Evolutionary conservation across 371 early-diverging fungal species (phyloP).

Genomic region (Circinella umbellata): DNA sequence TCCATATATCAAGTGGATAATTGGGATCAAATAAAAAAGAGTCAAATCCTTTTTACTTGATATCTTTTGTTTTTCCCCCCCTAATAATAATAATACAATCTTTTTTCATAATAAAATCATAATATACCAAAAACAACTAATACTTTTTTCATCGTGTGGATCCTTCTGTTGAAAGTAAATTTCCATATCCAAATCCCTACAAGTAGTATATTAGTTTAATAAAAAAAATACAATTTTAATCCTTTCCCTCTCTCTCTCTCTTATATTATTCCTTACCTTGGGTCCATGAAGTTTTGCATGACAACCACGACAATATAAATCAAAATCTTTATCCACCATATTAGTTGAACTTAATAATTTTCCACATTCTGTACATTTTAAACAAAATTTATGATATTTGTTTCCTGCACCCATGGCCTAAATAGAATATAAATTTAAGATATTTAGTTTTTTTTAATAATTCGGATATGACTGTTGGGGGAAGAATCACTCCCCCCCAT

Average conservation of each 20-base stretch:
- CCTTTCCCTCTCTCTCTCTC: neutral
- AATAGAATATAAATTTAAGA: neutral
- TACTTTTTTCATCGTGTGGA: slow-evolving; percentile 16
- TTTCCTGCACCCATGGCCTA: slow-evolving; percentile 52
- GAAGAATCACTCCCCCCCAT: too few species aligned
- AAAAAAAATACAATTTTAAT: neutral
- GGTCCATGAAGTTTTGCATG: slow-evolving; percentile 51
- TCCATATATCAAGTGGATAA: slow-evolving; percentile 12
- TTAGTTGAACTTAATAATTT: slow-evolving; percentile 52
- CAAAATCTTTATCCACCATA: slow-evolving; percentile 52
- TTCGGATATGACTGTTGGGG: too few species aligned
- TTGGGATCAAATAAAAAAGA: neutral
- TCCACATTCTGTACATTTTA: slow-evolving; percentile 48
- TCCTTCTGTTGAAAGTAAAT: slow-evolving; percentile 20
- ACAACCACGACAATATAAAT: slow-evolving; percentile 52
- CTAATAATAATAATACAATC: neutral
- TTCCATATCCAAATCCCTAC: slow-evolving; percentile 24
- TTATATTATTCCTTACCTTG: slow-evolving; percentile 25
- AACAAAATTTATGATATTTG: slow-evolving; percentile 53
- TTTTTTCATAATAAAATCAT: too few species aligned
- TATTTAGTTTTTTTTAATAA: too few species aligned
- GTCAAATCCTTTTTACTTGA: neutral
- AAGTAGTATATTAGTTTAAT: too few species aligned
- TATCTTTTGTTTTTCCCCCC: neutral
- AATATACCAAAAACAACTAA: neutral